Conservation (phyloP, 177 flowering plant genomes). For the Tripterygium wilfordii region DNA sequence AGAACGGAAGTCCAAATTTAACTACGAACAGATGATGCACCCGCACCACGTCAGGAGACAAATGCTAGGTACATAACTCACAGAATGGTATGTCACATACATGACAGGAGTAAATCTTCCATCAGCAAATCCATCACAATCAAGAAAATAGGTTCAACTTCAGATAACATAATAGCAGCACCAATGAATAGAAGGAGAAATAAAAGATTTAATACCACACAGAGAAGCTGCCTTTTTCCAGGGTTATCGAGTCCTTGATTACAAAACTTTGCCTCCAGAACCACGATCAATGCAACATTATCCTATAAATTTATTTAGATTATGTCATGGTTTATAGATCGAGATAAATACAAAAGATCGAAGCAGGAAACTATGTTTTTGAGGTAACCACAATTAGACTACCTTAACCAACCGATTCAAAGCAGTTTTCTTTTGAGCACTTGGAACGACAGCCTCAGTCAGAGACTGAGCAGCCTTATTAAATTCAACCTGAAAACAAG, state of each 20-base stretch:
- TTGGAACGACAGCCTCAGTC: constrained; percentile 78
- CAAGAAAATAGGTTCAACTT: neutral
- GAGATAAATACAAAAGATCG: too few species aligned
- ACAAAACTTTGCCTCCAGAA: constrained; percentile 87
- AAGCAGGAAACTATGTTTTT: neutral
- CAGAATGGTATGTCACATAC: too few species aligned
- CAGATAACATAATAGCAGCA: neutral
- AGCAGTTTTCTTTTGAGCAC: constrained; percentile 80
- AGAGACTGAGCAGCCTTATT: constrained; percentile 99
- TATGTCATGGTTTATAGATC: too few species aligned
- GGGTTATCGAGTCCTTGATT: constrained; percentile 70
- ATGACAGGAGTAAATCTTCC: too few species aligned
- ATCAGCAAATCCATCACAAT: too few species aligned
- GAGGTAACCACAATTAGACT: constrained; percentile 2
- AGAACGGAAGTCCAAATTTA: too few species aligned
- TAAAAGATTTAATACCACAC: constrained; percentile 64
- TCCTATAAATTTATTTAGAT: constrained; percentile 43
- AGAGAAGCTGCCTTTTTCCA: constrained; percentile 89
- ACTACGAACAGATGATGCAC: too few species aligned
- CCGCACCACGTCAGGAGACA: too few species aligned
- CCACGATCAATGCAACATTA: constrained; percentile 90
- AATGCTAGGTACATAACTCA: too few species aligned
- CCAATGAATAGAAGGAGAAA: neutral
- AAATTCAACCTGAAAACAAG: constrained; percentile 73
- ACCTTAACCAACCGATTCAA: constrained; percentile 86